A percentile compares a stretch with the other conserved stretches of the same genome.
These are phyloP conservation scores for Aspergillus sp. DNA, from an alignment of 2,329 filamentous ascomycete genomes.

Conservation along the genomic window DNA sequence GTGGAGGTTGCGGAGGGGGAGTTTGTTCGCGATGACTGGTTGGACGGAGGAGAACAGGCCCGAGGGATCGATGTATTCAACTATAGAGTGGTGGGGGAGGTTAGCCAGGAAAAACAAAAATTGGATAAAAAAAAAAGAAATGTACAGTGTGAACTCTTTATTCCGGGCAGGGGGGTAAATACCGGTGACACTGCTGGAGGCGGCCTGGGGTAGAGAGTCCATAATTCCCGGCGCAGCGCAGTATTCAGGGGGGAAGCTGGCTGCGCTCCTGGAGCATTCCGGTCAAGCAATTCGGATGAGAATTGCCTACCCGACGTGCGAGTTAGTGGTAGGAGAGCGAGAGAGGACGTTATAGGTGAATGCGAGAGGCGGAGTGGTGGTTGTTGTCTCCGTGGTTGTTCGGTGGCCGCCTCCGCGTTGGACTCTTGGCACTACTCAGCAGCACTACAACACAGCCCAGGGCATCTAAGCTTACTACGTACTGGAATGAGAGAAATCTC, in stretches of 20 bases:
- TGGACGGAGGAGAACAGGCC: constrained; percentile 81
- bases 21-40: constrained; percentile 71
- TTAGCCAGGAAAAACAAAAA: constrained; percentile 13
- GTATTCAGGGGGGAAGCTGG: constrained; percentile 22
- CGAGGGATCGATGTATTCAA: constrained; percentile 95
- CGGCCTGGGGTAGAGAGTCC: constrained; percentile 49
- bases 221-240: constrained; percentile 32
- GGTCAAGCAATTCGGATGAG: constrained; percentile 11
- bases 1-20: constrained; percentile 87
- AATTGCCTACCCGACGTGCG: constrained; percentile 5
- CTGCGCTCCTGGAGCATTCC: constrained; percentile 28
- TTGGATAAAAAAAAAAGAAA: constrained; percentile 18
- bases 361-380: background rate
- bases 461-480: background rate
- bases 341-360: background rate
- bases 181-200: constrained; percentile 75
- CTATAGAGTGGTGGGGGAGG: constrained; percentile 47
- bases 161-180: constrained; percentile 22
- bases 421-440: constrained; percentile 9
- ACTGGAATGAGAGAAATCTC: background rate
- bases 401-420: constrained; percentile 15
- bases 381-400: background rate
- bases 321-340: background rate
- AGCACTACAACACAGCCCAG: background rate
- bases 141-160: background rate